phyloP scores from a whole-genome alignment of 441 rosid genomes.

The Lepidium campestre region DNA sequence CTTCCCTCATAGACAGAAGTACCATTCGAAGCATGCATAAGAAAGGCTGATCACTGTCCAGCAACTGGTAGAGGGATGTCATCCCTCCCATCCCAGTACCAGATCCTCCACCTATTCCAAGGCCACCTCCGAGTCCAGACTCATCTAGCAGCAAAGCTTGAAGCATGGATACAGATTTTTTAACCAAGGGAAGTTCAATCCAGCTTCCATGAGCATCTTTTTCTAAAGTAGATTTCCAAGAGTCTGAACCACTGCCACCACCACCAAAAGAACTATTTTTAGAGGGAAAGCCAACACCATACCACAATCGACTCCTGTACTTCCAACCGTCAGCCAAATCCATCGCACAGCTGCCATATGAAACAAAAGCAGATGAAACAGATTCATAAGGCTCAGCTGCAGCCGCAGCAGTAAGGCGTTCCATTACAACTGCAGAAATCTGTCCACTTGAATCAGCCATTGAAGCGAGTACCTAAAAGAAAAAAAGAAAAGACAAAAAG shows the following conservation, averaged over 20 bases:
- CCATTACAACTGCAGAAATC: conserved; percentile 90
- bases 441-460: conserved; percentile 99
- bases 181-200: conserved; percentile 93
- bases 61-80: conserved; percentile 90
- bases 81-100: conserved; percentile 99
- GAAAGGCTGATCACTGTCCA: conserved; percentile 99
- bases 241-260: conserved; percentile 93
- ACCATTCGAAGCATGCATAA: conserved; percentile 99
- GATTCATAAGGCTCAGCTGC: conserved; percentile 99
- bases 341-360: conserved; percentile 93
- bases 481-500: not conserved
- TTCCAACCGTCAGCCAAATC: conserved; percentile 99
- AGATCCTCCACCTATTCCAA: conserved; percentile 99
- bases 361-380: conserved; percentile 97
- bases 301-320: conserved; percentile 96
- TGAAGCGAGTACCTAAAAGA: conserved; percentile 84
- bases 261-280: conserved; percentile 68
- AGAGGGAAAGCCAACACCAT: conserved; percentile 86
- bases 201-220: conserved; percentile 94
- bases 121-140: conserved; percentile 99
- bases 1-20: conserved; percentile 98
- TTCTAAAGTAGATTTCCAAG: conserved; percentile 86
- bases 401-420: conserved; percentile 93
- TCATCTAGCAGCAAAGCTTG: conserved; percentile 95
- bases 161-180: conserved; percentile 96